phyloP scores from a whole-genome alignment of 208 protist species.

The Trypanosoma cruzi region DNA sequence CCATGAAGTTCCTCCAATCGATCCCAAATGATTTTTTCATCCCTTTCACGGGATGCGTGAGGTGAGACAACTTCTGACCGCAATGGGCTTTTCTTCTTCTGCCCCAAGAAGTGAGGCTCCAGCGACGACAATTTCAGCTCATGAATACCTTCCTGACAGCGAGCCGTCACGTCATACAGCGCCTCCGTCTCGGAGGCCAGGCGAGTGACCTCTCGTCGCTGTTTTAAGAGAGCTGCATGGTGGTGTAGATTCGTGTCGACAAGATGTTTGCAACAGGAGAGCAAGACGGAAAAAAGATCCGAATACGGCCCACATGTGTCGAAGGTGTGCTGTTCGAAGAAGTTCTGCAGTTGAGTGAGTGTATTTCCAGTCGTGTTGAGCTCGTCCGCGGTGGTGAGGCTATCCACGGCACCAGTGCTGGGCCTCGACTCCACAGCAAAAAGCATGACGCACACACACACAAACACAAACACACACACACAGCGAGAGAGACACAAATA shows the following conservation, averaged over 20 bases:
- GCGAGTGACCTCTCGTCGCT: slow-evolving; percentile 24
- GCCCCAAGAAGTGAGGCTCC: background rate
- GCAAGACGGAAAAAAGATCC: slow-evolving; percentile 67
- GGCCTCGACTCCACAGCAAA: background rate
- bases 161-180: slow-evolving; percentile 1
- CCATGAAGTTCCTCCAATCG: slow-evolving; percentile 3
- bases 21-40: background rate
- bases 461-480: too few species aligned
- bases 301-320: slow-evolving; percentile 71
- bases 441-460: background rate
- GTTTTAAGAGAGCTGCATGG: slow-evolving; percentile 13
- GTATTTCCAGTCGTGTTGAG: slow-evolving; percentile 23
- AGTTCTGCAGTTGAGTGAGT: slow-evolving; percentile 43
- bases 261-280: slow-evolving; percentile 63
- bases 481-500: background rate
- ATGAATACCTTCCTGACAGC: slow-evolving; percentile 20
- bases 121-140: background rate
- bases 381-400: background rate
- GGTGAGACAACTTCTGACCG: background rate
- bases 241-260: slow-evolving; percentile 41
- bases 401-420: background rate
- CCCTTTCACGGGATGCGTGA: background rate
- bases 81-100: background rate
- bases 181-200: slow-evolving; percentile 24
- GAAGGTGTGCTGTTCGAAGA: slow-evolving; percentile 62